Base-by-base conservation (phyloP, 306 rosid species). In the Cicer yamashitae region DNA sequence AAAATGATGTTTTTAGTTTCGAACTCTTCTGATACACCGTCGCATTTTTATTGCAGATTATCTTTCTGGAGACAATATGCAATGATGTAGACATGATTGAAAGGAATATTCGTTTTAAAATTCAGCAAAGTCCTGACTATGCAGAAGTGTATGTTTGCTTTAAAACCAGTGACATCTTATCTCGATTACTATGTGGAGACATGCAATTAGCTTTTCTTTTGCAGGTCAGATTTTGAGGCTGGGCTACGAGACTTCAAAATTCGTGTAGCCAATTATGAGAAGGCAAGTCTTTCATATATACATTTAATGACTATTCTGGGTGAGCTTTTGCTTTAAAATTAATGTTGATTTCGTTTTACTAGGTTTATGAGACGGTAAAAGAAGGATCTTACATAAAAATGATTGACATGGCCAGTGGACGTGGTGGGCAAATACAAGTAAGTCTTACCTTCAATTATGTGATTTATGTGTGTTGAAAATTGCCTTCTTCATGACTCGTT, bases 351-450 rank as follows among this genome's bases (percentile, higher is more conserved):
- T 82, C 30, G 67, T 63, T 45, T 77, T 73, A 67, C 74, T 78
- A 94, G 99, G 97, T 92, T 74, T 94, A 94, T 80, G 99, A 94
- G 81, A 91, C 97, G 2, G 99, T 94, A 52, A 96, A 94, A 81
- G 99, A 94, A 87, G 99, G 99, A 37, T 92, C 99, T 37, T 92
- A 92, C 82, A 92, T 94, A 82, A 94, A 94, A 87, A 94, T 92
- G 99, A 94, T 94, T 76, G 97, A 94, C 82, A 94, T 89, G 96
- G 97, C 91, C 87, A 94, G 97, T 82, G 99, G 99, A 66, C 84
- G 86, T 68, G 97, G 99, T 46, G 99, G 99, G 45, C 99, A 92
- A 84, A 85, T 94, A 80, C 97, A 89, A 82, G 99, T 94, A 73
- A 86, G 99, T 69, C 70, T 37, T 51, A 58, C 45, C 47, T 57